Evolutionary conservation across 108 stramenopile species (phyloP).

Genomic region (Bacterosira constricta): DNA sequence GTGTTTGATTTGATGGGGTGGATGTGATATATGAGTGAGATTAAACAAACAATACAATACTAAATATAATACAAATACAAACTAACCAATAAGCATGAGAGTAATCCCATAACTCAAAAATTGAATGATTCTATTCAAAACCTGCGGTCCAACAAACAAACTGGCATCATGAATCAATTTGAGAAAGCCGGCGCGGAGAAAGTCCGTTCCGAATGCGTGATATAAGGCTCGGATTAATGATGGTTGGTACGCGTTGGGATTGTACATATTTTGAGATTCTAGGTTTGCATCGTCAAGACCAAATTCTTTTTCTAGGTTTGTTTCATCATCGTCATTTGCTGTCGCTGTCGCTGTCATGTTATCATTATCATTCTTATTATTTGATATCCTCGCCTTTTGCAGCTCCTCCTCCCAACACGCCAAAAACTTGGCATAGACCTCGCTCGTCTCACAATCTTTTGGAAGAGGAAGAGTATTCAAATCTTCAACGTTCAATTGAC

Average conservation of each 20-base stretch:
- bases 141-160: constrained; percentile 89
- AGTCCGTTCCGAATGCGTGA: constrained; percentile 78
- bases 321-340: background rate
- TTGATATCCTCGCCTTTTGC: constrained; percentile 1
- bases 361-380: constrained; percentile 4
- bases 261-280: too few relatives aligned
- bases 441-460: constrained; percentile 52
- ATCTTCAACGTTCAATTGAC: constrained; percentile 72
- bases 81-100: constrained; percentile 46
- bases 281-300: too few relatives aligned
- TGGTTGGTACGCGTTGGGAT: constrained; percentile 25
- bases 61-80: background rate
- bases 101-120: constrained; percentile 64
- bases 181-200: constrained; percentile 62
- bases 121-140: constrained; percentile 76
- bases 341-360: too few relatives aligned
- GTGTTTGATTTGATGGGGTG: background rate
- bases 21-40: background rate
- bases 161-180: constrained; percentile 88
- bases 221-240: constrained; percentile 59
- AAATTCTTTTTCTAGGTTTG: background rate
- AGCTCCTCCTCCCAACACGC: constrained; percentile 64
- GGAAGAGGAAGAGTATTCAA: constrained; percentile 68
- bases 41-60: background rate
- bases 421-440: constrained; percentile 49